Conservation (phyloP, 352 stramenopile genomes). For the Phytophthora colocasiae region DNA sequence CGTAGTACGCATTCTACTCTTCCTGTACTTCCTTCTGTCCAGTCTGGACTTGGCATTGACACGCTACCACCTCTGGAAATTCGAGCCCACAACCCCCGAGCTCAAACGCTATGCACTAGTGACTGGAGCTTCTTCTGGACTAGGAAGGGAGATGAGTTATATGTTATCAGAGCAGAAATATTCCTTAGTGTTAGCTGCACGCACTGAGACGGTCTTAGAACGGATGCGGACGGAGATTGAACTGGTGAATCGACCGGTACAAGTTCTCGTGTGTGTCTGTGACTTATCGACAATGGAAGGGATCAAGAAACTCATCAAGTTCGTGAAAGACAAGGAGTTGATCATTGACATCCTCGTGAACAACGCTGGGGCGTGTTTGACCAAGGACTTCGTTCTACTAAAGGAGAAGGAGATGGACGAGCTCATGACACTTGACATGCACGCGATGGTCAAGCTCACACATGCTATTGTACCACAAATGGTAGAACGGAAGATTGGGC, state of each 20-base stretch:
- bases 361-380: slow-evolving; percentile 64
- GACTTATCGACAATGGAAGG: slow-evolving; percentile 62
- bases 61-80: slow-evolving; percentile 73
- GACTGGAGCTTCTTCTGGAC: slow-evolving; percentile 75
- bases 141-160: slow-evolving; percentile 84
- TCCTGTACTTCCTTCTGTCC: slow-evolving; percentile 58
- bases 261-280: slow-evolving; percentile 65
- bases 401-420: slow-evolving; percentile 54
- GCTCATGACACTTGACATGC: slow-evolving; percentile 78
- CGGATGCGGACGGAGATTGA: slow-evolving; percentile 81
- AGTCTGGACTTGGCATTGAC: slow-evolving; percentile 67
- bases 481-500: slow-evolving; percentile 66
- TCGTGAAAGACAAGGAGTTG: slow-evolving; percentile 62
- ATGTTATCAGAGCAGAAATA: slow-evolving; percentile 82
- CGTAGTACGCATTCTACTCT: slow-evolving; percentile 55
- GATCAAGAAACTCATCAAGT: slow-evolving; percentile 64
- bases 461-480: slow-evolving; percentile 77
- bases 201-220: slow-evolving; percentile 65
- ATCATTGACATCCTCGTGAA: slow-evolving; percentile 89
- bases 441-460: slow-evolving; percentile 66
- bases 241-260: slow-evolving; percentile 65
- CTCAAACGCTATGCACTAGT: slow-evolving; percentile 71
- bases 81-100: slow-evolving; percentile 56
- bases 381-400: slow-evolving; percentile 54
- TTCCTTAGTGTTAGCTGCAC: slow-evolving; percentile 74